Conservation (phyloP, 2,329 filamentous ascomycete genomes). For the Chaetomium olivaceum region DNA sequence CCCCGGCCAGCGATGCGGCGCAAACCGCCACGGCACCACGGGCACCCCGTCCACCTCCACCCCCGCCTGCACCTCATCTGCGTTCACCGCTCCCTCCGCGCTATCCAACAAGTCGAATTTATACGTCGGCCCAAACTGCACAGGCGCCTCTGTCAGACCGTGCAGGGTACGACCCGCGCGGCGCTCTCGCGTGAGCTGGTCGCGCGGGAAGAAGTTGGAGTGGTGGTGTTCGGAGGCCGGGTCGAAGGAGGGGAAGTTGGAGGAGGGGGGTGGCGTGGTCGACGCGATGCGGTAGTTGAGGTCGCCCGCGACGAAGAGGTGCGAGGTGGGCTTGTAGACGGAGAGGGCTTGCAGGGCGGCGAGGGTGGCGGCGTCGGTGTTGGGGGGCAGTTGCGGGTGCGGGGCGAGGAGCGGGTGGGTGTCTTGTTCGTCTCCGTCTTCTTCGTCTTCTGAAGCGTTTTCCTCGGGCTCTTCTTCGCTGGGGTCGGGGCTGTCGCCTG, state of each 20-base stretch:
- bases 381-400: not conserved
- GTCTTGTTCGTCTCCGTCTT: too few species aligned
- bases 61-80: conserved; percentile 7
- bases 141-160: conserved; percentile 70
- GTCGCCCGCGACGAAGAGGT: conserved; percentile 87
- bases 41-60: conserved; percentile 31
- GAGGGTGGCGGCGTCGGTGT: conserved; percentile 16
- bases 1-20: conserved; percentile 79
- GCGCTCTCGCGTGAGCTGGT: conserved; percentile 78
- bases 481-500: conserved; percentile 23
- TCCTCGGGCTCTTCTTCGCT: conserved; percentile 27
- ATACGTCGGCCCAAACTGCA: conserved; percentile 89
- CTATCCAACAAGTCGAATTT: conserved; percentile 65
- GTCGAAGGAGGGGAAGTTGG: conserved; percentile 63
- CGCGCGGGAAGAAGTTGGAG: conserved; percentile 65
- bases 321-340: conserved; percentile 72
- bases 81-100: not conserved
- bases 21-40: conserved; percentile 67
- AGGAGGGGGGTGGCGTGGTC: conserved; percentile 59
- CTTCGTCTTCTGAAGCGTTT: not conserved
- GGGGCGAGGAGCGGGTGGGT: conserved; percentile 23
- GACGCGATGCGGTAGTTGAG: conserved; percentile 89
- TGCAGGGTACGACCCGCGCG: conserved; percentile 71
- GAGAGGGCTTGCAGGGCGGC: conserved; percentile 54
- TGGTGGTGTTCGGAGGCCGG: conserved; percentile 62